Conservation (phyloP, 371 early-diverging fungal genomes). For the Rhizopus stolonifer region DNA sequence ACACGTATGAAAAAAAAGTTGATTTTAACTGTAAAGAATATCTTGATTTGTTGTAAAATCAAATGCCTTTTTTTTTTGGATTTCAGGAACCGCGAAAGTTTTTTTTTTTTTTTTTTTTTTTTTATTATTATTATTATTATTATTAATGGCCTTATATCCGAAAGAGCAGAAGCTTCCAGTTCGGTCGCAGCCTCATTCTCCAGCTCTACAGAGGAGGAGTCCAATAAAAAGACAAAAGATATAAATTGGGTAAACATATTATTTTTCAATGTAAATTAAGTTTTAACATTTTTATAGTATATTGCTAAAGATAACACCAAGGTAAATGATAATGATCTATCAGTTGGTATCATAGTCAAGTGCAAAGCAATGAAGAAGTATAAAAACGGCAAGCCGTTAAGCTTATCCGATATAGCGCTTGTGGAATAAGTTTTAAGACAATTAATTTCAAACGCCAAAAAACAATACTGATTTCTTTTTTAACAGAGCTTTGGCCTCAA, state of each 20-base stretch:
- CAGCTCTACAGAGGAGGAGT: too few relatives aligned
- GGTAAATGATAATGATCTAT: conserved; percentile 11
- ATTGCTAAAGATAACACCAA: conserved; percentile 3
- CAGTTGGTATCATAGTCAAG: conserved; percentile 14
- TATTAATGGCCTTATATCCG: too few relatives aligned
- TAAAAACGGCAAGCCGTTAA: conserved; percentile 3
- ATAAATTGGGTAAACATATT: conserved; percentile 12
- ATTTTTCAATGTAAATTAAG: conserved; percentile 12
- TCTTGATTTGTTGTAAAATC: too few relatives aligned
- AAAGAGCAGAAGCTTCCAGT: too few relatives aligned
- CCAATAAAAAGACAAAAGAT: background rate
- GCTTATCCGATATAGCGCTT: conserved; percentile 9
- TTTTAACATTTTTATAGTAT: conserved; percentile 11
- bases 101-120: too few relatives aligned
- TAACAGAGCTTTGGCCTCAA: conserved; percentile 11
- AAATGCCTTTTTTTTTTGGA: too few relatives aligned
- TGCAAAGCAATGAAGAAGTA: conserved; percentile 10
- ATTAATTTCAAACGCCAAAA: conserved; percentile 8
- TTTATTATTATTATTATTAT: too few relatives aligned
- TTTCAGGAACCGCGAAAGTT: too few relatives aligned
- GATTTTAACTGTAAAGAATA: too few relatives aligned
- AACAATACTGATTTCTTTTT: conserved; percentile 13
- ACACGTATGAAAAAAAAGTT: too few relatives aligned
- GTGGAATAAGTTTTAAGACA: conserved; percentile 16
- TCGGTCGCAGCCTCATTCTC: too few relatives aligned